Conservation (phyloP, 2,329 filamentous ascomycete genomes). For the Pseudocercospora vitis region DNA sequence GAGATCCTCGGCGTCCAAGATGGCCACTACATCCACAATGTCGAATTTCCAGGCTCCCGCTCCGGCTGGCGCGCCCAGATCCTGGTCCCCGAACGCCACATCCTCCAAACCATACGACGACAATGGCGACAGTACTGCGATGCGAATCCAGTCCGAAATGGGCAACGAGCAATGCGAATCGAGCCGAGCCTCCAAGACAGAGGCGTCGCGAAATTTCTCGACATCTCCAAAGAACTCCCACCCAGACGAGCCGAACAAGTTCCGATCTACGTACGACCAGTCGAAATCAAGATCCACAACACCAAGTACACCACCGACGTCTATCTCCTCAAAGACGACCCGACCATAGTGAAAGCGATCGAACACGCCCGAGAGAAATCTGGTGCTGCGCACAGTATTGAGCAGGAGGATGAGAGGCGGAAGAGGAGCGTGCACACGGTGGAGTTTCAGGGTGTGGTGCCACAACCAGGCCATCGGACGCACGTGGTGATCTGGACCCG, state of each 20-base stretch:
- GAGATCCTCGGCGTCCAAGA: background rate
- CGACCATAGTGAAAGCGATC: background rate
- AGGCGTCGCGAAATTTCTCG: background rate
- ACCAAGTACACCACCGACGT: background rate
- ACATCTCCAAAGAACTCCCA: background rate
- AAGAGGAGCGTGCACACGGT: background rate
- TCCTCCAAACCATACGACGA: background rate
- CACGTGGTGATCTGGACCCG: background rate
- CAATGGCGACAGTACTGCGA: background rate
- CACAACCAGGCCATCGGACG: background rate
- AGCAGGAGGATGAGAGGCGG: background rate
- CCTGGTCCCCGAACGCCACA: background rate
- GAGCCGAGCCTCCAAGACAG: no score
- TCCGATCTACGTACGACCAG: background rate
- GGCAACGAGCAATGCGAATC: background rate
- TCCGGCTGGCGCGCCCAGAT: background rate
- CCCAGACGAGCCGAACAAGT: background rate
- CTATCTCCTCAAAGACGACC: background rate
- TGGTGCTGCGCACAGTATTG: slow-evolving; percentile 2
- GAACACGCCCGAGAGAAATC: background rate
- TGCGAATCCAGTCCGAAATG: background rate
- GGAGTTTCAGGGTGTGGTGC: background rate
- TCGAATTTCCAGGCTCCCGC: background rate
- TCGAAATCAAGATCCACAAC: background rate
- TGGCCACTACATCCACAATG: background rate